phyloP scores from a whole-genome alignment of 345 rosid species.

The Lumnitzera littorea region DNA sequence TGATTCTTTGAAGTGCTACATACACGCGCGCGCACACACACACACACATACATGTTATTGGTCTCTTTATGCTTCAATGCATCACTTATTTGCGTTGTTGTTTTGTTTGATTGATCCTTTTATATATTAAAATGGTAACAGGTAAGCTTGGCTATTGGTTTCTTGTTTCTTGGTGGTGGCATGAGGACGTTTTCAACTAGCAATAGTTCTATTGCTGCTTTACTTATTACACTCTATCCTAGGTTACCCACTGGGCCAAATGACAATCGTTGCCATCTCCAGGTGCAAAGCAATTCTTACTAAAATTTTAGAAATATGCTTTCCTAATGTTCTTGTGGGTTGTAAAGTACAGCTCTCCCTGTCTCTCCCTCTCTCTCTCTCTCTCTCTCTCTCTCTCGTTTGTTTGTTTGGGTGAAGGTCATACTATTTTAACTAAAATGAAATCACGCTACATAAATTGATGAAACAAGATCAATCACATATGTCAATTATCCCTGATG shows the following conservation, averaged over 20 bases:
- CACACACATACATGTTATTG: too few species aligned
- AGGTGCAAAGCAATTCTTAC: slow-evolving; percentile 33
- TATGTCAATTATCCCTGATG: too few species aligned
- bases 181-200: slow-evolving; percentile 82
- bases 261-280: slow-evolving; percentile 99
- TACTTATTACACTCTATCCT: slow-evolving; percentile 85
- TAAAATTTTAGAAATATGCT: background rate
- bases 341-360: too few species aligned
- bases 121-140: slow-evolving; percentile 16
- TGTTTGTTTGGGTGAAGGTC: too few species aligned
- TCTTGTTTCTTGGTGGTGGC: slow-evolving; percentile 98
- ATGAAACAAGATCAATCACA: too few species aligned
- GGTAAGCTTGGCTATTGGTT: slow-evolving; percentile 94
- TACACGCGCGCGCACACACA: too few species aligned
- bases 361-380: too few species aligned
- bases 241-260: slow-evolving; percentile 93
- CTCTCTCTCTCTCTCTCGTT: too few species aligned
- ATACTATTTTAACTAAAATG: too few species aligned
- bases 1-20: too few species aligned
- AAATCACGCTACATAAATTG: too few species aligned
- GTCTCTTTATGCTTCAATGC: background rate
- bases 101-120: background rate
- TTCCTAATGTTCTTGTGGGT: background rate
- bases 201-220: slow-evolving; percentile 75
- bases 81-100: background rate